Evolutionary conservation across 2,329 filamentous ascomycete species (phyloP).

Genomic region (Parascedosporium putredinis): DNA sequence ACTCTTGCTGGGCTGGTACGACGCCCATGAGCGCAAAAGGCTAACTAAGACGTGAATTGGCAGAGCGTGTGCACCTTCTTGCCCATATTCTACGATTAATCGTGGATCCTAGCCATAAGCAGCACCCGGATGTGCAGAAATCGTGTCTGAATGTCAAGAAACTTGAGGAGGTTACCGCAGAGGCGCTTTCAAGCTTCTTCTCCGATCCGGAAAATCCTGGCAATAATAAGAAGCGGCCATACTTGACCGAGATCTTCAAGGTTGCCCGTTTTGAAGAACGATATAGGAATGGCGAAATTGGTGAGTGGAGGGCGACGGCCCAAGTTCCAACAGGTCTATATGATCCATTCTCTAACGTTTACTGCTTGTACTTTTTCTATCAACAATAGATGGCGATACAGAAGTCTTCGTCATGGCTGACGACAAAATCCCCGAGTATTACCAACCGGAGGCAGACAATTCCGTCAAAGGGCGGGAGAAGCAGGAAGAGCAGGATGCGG

Average conservation of each 20-base stretch:
- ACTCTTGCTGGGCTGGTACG: too few species aligned
- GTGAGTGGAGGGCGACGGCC: slow-evolving; percentile 25
- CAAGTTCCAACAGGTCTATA: not conserved
- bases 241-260: slow-evolving; percentile 51
- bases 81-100: slow-evolving; percentile 51
- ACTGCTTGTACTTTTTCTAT: too few species aligned
- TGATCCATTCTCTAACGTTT: not conserved
- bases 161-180: slow-evolving; percentile 47
- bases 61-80: slow-evolving; percentile 49
- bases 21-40: too few species aligned
- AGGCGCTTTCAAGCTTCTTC: slow-evolving; percentile 49
- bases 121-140: slow-evolving; percentile 42
- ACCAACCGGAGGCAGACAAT: slow-evolving; percentile 35
- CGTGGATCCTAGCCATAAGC: slow-evolving; percentile 35
- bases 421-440: slow-evolving; percentile 38
- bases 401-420: slow-evolving; percentile 41
- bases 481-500: slow-evolving; percentile 25
- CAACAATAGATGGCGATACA: slow-evolving; percentile 34
- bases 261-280: slow-evolving; percentile 47
- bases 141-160: slow-evolving; percentile 42
- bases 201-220: slow-evolving; percentile 40
- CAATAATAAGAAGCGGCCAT: slow-evolving; percentile 44
- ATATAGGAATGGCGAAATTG: slow-evolving; percentile 45
- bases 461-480: slow-evolving; percentile 32
- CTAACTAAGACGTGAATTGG: slow-evolving; percentile 10